Percentiles rank a stretch among this genome's conserved stretches.
Conservation (phyloP, 2,329 filamentous ascomycete genomes). For the Macrophomina phaseolina region DNA sequence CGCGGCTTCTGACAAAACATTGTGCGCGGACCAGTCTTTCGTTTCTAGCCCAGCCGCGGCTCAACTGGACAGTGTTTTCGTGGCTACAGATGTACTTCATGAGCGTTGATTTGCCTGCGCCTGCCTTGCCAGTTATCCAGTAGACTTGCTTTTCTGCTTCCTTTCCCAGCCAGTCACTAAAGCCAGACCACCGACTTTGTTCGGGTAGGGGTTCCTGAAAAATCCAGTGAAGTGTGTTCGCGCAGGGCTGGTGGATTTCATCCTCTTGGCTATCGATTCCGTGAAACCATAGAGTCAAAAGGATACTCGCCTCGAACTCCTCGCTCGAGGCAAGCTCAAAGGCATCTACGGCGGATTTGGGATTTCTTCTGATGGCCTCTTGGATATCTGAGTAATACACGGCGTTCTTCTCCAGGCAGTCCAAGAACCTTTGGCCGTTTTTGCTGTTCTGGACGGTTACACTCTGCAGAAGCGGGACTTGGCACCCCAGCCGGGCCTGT, state of each 20-base stretch:
- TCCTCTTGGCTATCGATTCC: background rate
- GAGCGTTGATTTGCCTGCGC: constrained; percentile 56
- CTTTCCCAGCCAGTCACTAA: constrained; percentile 4
- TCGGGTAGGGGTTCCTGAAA: constrained; percentile 2
- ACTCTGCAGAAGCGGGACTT: background rate
- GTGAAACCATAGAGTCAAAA: background rate
- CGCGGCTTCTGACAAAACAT: constrained; percentile 54
- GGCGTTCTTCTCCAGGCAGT: background rate
- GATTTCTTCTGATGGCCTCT: background rate
- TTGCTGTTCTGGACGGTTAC: background rate
- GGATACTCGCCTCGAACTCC: constrained; percentile 13
- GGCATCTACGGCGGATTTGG: background rate
- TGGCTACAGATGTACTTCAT: constrained; percentile 38
- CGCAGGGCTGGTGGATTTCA: background rate
- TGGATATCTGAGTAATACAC: background rate
- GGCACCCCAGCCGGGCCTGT: background rate
- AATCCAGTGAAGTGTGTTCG: constrained; percentile 13
- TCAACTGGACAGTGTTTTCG: constrained; percentile 33
- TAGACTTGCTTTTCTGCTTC: constrained; percentile 5
- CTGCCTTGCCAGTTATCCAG: constrained; percentile 53
- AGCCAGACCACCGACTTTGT: background rate
- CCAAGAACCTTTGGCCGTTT: background rate
- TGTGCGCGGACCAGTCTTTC: constrained; percentile 39
- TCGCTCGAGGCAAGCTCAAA: constrained; percentile 1
- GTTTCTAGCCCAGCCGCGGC: constrained; percentile 44